These are phyloP conservation scores for Cystoisospora suis DNA, from an alignment of 169 alveolate species.

Conservation along the genomic window DNA sequence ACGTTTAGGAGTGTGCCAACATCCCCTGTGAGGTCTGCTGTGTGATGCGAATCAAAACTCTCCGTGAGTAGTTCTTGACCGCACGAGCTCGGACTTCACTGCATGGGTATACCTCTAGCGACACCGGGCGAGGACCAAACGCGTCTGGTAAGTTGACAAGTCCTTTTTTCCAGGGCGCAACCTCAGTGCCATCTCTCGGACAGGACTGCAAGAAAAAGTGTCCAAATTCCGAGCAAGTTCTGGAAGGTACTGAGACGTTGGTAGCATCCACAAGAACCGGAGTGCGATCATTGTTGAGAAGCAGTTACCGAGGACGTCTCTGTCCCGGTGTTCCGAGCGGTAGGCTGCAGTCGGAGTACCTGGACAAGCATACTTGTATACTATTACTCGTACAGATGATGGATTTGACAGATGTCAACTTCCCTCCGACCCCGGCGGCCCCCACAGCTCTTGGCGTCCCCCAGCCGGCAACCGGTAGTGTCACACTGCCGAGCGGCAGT, in stretches of 20 bases:
- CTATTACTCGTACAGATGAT: neutral
- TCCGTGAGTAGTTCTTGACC: neutral
- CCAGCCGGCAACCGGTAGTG: too few species aligned
- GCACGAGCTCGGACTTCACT: neutral
- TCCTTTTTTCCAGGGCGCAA: neutral
- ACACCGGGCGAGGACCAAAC: constrained; percentile 27
- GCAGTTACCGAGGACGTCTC: constrained; percentile 33
- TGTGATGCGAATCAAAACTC: neutral
- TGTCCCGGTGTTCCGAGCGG: constrained; percentile 25
- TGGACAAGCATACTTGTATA: neutral
- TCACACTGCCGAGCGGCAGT: too few species aligned
- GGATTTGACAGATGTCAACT: neutral
- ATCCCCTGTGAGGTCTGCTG: constrained; percentile 29
- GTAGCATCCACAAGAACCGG: too few species aligned
- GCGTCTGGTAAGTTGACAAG: neutral
- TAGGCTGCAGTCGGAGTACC: neutral
- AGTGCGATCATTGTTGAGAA: neutral
- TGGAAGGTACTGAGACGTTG: neutral
- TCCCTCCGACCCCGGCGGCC: neutral
- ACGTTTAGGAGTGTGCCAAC: neutral
- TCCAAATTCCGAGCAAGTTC: neutral
- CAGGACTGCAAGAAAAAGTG: constrained; percentile 39
- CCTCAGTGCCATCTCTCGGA: neutral
- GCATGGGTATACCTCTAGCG: neutral
- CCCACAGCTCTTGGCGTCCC: neutral